Base-by-base conservation (phyloP, 2,329 filamentous ascomycete genomes). In the Colletotrichum sp. region DNA sequence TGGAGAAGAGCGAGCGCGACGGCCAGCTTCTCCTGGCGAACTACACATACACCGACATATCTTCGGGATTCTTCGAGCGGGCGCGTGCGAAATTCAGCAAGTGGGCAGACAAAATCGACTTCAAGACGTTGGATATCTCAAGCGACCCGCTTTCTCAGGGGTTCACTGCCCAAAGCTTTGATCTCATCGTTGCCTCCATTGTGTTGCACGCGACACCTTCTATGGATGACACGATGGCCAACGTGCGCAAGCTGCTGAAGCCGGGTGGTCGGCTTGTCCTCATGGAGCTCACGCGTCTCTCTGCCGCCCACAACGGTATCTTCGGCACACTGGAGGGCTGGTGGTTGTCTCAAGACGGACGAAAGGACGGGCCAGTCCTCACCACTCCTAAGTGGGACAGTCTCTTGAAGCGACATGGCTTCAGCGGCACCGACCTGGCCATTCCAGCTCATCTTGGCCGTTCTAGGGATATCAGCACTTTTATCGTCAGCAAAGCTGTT, bases 1-100 rank as follows among this genome's bases (percentile, higher is more conserved):
- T 34, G 58, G 10, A 87, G 87, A 1, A 87, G 85, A 4, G 87
- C 86, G 3, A 83, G 82, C 16, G 81, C 86, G 0, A 89, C 87
- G 0, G 77, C 81, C 22, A 39, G 34, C 34, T 28, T 39, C 71
- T 12, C 9, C 61, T 18, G 10, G 22, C 12, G 78, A 68, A 71
- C 3, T 85, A 84, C 71, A 80, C 76, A 4, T 83, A 78, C 65
- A 84, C 83, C 2, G 82, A 83, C 60, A 76, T 83, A 18, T 80
- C 79, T 8, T 48, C 79, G 2, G 79, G 80, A 13, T 81, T 83
- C 74, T 78, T 83, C 39, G 43, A 48, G 32, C 27, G 22, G 30
- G 58, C 58, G 58, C 58, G 28, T 18, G 28, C 15, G 16, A 62
- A 34, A 13, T 62, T 62, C 58, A 22, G 16, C 16, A 18, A 22